phyloP scores from a whole-genome alignment of 345 rosid genomes.

The Citrus sp. region DNA sequence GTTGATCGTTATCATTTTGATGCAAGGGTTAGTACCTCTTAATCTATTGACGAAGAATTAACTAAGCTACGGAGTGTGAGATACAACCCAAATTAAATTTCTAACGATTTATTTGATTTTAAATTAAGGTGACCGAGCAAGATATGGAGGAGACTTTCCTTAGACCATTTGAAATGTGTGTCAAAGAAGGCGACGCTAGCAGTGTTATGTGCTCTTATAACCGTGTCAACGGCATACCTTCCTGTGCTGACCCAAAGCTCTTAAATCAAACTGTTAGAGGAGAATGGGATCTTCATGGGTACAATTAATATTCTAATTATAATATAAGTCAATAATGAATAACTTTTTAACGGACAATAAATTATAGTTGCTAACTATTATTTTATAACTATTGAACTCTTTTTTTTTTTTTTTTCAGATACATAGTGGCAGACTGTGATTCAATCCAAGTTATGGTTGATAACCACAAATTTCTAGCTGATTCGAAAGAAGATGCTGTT shows the following conservation, averaged over 20 bases:
- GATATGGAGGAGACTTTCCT: slow-evolving; percentile 36
- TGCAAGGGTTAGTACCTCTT: slow-evolving; percentile 8
- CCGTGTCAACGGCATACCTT: slow-evolving; percentile 39
- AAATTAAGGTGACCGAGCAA: slow-evolving; percentile 31
- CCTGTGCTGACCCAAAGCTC: slow-evolving; percentile 42
- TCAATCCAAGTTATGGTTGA: slow-evolving; percentile 47
- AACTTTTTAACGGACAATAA: too few species aligned
- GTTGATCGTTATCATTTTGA: slow-evolving; percentile 26
- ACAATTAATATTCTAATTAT: not conserved
- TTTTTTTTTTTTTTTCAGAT: slow-evolving; percentile 19
- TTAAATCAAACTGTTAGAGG: slow-evolving; percentile 32
- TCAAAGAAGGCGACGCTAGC: slow-evolving; percentile 45
- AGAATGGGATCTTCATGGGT: slow-evolving; percentile 61
- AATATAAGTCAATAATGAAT: too few species aligned
- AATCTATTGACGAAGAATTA: too few species aligned
- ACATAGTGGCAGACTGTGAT: slow-evolving; percentile 59
- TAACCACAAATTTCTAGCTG: slow-evolving; percentile 34
- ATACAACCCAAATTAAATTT: too few species aligned
- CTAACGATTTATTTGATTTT: not conserved
- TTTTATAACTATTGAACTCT: too few species aligned
- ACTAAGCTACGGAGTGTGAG: too few species aligned
- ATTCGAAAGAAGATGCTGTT: slow-evolving; percentile 53
- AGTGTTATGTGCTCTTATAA: slow-evolving; percentile 54
- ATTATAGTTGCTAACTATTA: too few species aligned
- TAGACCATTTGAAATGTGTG: slow-evolving; percentile 40